Evolutionary conservation across 345 rosid genomes (phyloP), one percentile per base, ranked within the genome.

Genomic region (Eucalyptus erythrocorys): DNA sequence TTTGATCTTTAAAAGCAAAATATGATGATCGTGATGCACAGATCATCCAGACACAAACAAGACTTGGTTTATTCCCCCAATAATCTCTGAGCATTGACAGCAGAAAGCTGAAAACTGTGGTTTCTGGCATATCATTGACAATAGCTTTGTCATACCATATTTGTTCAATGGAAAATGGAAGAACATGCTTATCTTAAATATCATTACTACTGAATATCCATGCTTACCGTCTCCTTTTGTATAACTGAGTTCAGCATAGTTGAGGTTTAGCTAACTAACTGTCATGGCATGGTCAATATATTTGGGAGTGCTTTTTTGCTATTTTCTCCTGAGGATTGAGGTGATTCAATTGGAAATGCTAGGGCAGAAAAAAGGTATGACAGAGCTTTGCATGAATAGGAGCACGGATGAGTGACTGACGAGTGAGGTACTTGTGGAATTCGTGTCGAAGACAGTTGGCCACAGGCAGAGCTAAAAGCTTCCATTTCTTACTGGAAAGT

Each of bases 291-390:
- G 26, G 14, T 71, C 81, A 37, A 71, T 71, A 2, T 71, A 71
- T 66, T 48, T 53, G 27, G 11, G 37, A 47, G 27, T 87, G 47
- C 51, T 3, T 21, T 68, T 64, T 64, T 5, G 34, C n/a, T 64
- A 32, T 50, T 48, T 13, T 85, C 42, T 59, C 22, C 79, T 55
- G 24, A 43, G 59, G 49, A 34, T 48, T 89, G 40, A 86, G 53
- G 82, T 89, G 43, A 22, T 50, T 76, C 47, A 50, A 48, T 91
- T 93, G 90, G 57, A 88, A 66, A 84, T 93, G 93, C 86, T 93
- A 95, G 98, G 98, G 95, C 95, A 94, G 97, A 93, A 94, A 95
- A 90, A 93, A 88, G 94, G 92, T 94, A 92, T 91, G 97, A 95
- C 85, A 91, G 93, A 87, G 86, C 90, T 40, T 85, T n/a, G 34